A percentile compares a stretch with the other conserved stretches of the same genome.
Conservation (phyloP, 768 basidiomycete genomes). For the Lyophyllum shimeji region DNA sequence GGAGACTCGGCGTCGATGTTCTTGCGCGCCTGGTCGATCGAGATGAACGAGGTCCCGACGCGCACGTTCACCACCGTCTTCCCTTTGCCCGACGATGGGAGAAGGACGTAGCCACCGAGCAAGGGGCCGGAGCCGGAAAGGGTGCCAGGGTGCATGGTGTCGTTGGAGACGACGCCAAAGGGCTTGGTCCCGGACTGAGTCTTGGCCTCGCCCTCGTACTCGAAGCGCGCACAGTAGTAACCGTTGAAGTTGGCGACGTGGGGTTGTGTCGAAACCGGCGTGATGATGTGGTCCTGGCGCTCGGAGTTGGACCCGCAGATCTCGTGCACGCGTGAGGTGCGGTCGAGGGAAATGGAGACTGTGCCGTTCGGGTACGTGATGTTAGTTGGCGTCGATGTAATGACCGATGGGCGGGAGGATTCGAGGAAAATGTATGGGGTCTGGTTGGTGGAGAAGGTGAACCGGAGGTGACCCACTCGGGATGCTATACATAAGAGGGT, state of each 20-base stretch:
- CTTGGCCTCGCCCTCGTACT: constrained; percentile 23
- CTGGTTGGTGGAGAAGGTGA: constrained; percentile 49
- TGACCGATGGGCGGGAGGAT: constrained; percentile 60
- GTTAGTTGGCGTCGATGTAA: constrained; percentile 49
- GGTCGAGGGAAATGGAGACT: constrained; percentile 33
- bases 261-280: constrained; percentile 44
- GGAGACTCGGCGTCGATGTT: constrained; percentile 50
- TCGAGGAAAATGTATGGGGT: constrained; percentile 66
- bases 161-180: constrained; percentile 52
- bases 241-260: constrained; percentile 44
- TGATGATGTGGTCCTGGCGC: constrained; percentile 70
- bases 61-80: constrained; percentile 59
- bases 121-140: constrained; percentile 38
- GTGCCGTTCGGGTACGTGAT: constrained; percentile 55
- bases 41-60: constrained; percentile 78
- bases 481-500: constrained; percentile 48
- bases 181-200: constrained; percentile 18
- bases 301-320: constrained; percentile 67
- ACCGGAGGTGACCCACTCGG: constrained; percentile 71
- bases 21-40: constrained; percentile 58
- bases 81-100: constrained; percentile 30
- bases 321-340: constrained; percentile 36
- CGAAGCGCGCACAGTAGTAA: constrained; percentile 63
- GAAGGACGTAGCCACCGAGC: constrained; percentile 51
- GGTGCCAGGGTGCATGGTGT: constrained; percentile 29